Percentiles rank a stretch among this genome's conserved stretches.
Evolutionary conservation across 495 filamentous ascomycete species (phyloP).

Genomic region (Acidomyces sp.): DNA sequence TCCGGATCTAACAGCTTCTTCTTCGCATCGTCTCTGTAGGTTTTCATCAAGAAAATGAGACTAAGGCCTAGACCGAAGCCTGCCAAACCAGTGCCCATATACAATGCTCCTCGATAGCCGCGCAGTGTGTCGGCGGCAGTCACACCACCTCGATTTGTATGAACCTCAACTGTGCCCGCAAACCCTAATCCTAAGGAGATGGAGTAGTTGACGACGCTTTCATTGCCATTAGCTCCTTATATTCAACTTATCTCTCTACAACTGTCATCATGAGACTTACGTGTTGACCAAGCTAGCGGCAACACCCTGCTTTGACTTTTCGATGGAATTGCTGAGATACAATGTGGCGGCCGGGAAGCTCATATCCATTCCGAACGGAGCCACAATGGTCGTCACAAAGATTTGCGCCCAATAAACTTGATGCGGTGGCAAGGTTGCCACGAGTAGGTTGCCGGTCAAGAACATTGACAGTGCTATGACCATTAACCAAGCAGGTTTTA

Average conservation of each 20-base stretch:
- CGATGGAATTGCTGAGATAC: conserved; percentile 44
- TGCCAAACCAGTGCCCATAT: conserved; percentile 42
- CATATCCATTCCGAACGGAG: conserved; percentile 49
- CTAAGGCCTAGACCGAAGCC: conserved; percentile 33
- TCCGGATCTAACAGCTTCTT: too few species aligned
- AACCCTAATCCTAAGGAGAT: conserved; percentile 55
- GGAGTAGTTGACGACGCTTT: conserved; percentile 51
- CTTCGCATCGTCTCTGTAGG: conserved; percentile 13
- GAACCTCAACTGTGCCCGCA: conserved; percentile 48
- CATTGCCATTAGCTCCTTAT: too few species aligned
- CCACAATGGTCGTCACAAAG: conserved; percentile 44
- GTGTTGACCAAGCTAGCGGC: conserved; percentile 52
- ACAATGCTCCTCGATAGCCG: conserved; percentile 46
- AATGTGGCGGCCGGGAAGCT: conserved; percentile 47
- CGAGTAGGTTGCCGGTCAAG: conserved; percentile 30
- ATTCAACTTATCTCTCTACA: too few species aligned
- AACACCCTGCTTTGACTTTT: conserved; percentile 48
- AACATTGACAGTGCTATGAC: conserved; percentile 35
- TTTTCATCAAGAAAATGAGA: conserved; percentile 13
- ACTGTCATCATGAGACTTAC: too few species aligned
- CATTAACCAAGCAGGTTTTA: conserved; percentile 37
- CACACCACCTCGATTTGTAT: conserved; percentile 36
- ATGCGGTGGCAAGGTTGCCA: conserved; percentile 34
- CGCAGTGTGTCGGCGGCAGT: conserved; percentile 29
- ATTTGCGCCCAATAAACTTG: conserved; percentile 48